These are phyloP conservation scores for Scleroderma citrinum DNA, from an alignment of 768 basidiomycete species.

Conservation along the genomic window DNA sequence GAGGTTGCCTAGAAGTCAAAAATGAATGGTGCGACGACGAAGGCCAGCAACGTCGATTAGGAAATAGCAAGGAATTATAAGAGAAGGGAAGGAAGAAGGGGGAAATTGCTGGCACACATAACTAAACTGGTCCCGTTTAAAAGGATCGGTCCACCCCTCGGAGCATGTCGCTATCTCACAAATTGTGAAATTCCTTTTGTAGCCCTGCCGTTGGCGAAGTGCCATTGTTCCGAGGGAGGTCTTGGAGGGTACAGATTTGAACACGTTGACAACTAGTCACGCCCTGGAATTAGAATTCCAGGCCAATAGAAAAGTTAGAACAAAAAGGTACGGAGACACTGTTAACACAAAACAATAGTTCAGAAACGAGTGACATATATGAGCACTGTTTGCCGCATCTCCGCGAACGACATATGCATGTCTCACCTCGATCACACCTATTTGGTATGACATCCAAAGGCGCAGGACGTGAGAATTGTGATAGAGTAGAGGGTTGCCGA, in stretches of 20 bases:
- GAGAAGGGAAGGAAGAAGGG: constrained; percentile 8
- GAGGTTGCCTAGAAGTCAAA: constrained; percentile 1
- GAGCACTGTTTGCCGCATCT: constrained; percentile 4
- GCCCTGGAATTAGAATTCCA: constrained; percentile 2
- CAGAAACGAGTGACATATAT: constrained; percentile 1
- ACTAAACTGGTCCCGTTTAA: constrained; percentile 14
- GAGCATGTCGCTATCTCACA: constrained; percentile 1
- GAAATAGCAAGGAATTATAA: constrained; percentile 11
- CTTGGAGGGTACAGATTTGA: constrained; percentile 1
- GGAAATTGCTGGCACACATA: not conserved
- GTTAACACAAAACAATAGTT: constrained; percentile 21
- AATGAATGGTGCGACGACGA: constrained; percentile 31
- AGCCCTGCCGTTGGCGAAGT: constrained; percentile 4
- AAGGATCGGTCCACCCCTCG: constrained; percentile 8
- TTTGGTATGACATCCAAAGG: not conserved
- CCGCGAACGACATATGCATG: constrained; percentile 16
- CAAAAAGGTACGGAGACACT: constrained; percentile 15
- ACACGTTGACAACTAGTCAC: not conserved
- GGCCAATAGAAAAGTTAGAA: constrained; percentile 7
- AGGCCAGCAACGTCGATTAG: constrained; percentile 41
- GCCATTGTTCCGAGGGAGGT: constrained; percentile 18
- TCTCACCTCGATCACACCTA: constrained; percentile 30
- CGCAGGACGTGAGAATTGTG: constrained; percentile 5
- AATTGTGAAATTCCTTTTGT: constrained; percentile 7
- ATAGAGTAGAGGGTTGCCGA: not conserved